These are phyloP conservation scores for Fusarium tanahbumbuense DNA, from an alignment of 2,329 filamentous ascomycete genomes.

Conservation along the genomic window DNA sequence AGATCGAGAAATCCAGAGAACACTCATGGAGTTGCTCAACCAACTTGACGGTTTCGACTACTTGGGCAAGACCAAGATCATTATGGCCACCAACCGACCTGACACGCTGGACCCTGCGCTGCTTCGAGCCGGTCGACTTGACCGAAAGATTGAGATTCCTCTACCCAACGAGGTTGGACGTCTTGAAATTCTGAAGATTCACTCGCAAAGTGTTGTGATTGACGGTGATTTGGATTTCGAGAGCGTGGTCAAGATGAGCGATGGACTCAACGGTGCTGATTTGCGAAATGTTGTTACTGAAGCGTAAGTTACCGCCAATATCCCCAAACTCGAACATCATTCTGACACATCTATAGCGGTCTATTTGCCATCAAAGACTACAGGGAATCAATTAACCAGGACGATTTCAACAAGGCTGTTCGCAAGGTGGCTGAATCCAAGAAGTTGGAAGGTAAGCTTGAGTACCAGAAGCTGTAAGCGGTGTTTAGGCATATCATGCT, in stretches of 20 bases:
- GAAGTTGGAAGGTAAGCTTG: slow-evolving; percentile 98
- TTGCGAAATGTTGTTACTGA: slow-evolving; percentile 97
- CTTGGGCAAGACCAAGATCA: slow-evolving; percentile 99
- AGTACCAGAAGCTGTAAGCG: slow-evolving; percentile 92
- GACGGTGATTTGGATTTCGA: slow-evolving; percentile 99
- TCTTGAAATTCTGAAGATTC: slow-evolving; percentile 98
- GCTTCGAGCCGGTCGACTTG: slow-evolving; percentile 90
- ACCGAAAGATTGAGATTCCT: slow-evolving; percentile 98
- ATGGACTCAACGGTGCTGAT: slow-evolving; percentile 97
- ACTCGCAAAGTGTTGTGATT: slow-evolving; percentile 84
- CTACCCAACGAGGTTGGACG: slow-evolving; percentile 96
- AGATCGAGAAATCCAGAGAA: slow-evolving; percentile 97
- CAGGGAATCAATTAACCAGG: slow-evolving; percentile 93
- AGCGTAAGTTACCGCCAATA: slow-evolving; percentile 75
- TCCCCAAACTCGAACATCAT: slow-evolving; percentile 1
- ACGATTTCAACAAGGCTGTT: slow-evolving; percentile 99
- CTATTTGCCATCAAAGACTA: slow-evolving; percentile 99
- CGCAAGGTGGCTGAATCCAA: slow-evolving; percentile 97
- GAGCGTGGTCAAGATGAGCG: slow-evolving; percentile 99
- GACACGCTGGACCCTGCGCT: slow-evolving; percentile 95
- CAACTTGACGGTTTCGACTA: slow-evolving; percentile 99
- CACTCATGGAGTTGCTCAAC: slow-evolving; percentile 98
- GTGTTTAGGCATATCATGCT: slow-evolving; percentile 11
- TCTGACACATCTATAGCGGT: slow-evolving; percentile 67
- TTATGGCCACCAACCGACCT: slow-evolving; percentile 98